Evolutionary conservation across 2,329 filamentous ascomycete genomes (phyloP).

Genomic region (Penicillium polonicum): DNA sequence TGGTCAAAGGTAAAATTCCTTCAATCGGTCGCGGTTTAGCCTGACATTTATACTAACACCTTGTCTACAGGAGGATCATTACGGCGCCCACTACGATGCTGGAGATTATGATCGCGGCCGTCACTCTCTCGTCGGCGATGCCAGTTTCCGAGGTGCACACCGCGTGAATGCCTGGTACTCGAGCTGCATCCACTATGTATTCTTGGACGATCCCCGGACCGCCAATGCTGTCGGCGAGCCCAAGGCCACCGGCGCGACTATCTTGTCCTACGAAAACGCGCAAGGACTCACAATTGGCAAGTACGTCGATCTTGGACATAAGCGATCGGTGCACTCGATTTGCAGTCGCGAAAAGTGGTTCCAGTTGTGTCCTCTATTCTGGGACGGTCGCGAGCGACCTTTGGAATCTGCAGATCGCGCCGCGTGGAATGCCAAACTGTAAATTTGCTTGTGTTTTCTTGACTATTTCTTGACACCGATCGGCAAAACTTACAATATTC

Average conservation of each 20-base stretch:
- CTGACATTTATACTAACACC: not conserved
- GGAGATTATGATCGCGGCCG: constrained; percentile 59
- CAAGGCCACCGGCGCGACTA: constrained; percentile 66
- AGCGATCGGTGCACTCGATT: constrained; percentile 53
- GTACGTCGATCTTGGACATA: constrained; percentile 70
- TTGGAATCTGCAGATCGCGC: constrained; percentile 47
- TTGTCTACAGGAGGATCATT: constrained; percentile 55
- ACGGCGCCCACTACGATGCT: constrained; percentile 58
- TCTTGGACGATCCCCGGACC: constrained; percentile 59
- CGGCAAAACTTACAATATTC: not conserved
- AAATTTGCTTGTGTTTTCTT: constrained; percentile 10
- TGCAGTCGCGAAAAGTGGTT: constrained; percentile 28
- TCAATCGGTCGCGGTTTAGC: not conserved
- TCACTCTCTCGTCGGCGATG: constrained; percentile 60
- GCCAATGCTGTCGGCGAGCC: constrained; percentile 62
- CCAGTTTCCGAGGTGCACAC: constrained; percentile 54
- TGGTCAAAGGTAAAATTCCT: constrained; percentile 62
- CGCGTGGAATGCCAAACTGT: constrained; percentile 50
- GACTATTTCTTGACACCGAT: not conserved
- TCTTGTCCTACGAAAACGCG: constrained; percentile 71
- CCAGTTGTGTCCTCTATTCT: constrained; percentile 49
- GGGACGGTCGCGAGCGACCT: constrained; percentile 48
- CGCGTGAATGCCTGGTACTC: constrained; percentile 60
- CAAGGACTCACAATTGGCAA: constrained; percentile 72
- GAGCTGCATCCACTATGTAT: constrained; percentile 59